Evolutionary conservation across 2,329 filamentous ascomycete genomes (phyloP), one percentile per base, ranked within the genome.

Genomic region (Arthrobotrys conoides): DNA sequence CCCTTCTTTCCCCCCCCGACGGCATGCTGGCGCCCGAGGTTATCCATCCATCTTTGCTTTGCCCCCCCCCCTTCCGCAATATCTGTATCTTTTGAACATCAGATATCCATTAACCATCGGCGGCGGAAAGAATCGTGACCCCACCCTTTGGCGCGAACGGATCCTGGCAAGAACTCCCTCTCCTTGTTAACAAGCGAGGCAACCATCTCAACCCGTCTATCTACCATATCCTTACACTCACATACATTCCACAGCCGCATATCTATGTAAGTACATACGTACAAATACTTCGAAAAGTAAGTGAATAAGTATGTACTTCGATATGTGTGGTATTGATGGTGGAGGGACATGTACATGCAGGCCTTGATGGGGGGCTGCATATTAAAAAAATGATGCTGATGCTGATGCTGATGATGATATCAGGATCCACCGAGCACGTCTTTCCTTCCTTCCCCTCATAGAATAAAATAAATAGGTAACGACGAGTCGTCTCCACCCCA

Each of bases 401-500:
- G 30, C 16, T 46, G 9, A 10, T 69, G 36, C 14, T 38, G 65
- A 53, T 24, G 33, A 27, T 27, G 38, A 48, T 61, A 61, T 41
- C 55, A 61, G 55, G 33, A 12, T 41, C 55, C 55, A 27, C 3
- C 20, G n/a, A 46, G 59, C 41, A 64, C 51, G 51, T 14, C 51
- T 61, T 69, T 33, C 30, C 38, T 10, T 22, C 9, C 41, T 10
- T 48, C 64, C 22, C 36, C 30, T 18, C 1, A 14, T 18, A 59
- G 14, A 41, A n/a, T 12, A 16, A 18, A 20, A 10, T 41, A 57
- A n/a, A n/a, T n/a, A n/a, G 10, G 36, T 14, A 38, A 38, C 36
- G 36, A 18, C 10, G 46, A 46, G 12, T 24, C 16, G 46, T 57
- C 27, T 53, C 33, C 72, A 77, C 72, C 72, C 72, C 72, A 77